Percentiles rank a stretch among this genome's conserved stretches.
Conservation (phyloP, 257 asterid genomes). For the Solanum chaucha region DNA sequence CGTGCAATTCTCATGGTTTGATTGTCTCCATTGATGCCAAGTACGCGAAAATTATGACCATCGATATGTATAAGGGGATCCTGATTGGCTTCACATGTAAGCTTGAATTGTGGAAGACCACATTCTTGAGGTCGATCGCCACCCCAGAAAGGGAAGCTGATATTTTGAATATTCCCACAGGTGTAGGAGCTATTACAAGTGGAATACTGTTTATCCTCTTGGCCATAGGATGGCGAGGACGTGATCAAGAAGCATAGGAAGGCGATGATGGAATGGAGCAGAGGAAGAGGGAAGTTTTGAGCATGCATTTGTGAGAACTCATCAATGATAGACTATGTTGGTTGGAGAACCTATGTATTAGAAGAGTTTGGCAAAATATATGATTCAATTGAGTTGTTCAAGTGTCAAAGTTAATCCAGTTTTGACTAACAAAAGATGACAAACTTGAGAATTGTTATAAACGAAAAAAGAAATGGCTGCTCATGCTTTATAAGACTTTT, state of each 20-base stretch:
- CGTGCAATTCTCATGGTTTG: slow-evolving; percentile 5
- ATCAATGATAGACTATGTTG: not conserved
- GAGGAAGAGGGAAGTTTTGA: not conserved
- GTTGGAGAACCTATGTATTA: not conserved
- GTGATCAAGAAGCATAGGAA: not conserved
- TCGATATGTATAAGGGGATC: not conserved
- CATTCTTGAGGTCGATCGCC: slow-evolving; percentile 27
- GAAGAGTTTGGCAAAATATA: not conserved
- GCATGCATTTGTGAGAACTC: slow-evolving; percentile 8
- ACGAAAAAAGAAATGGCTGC: not conserved
- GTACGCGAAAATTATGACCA: not conserved
- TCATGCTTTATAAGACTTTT: not conserved
- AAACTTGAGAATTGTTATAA: not conserved
- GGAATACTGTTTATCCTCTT: not conserved
- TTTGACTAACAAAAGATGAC: not conserved
- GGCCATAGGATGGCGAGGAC: not conserved
- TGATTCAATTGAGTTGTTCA: not conserved
- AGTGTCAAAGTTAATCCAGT: not conserved
- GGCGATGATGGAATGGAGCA: not conserved
- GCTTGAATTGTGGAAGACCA: slow-evolving; percentile 32
- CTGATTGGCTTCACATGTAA: slow-evolving; percentile 15
- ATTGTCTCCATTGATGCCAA: not conserved
- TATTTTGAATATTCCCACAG: slow-evolving; percentile 8
- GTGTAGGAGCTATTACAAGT: not conserved
- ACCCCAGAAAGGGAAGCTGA: slow-evolving; percentile 43